phyloP scores from a whole-genome alignment of 2,329 filamentous ascomycete genomes.

The Pyrenochaeta sp. region DNA sequence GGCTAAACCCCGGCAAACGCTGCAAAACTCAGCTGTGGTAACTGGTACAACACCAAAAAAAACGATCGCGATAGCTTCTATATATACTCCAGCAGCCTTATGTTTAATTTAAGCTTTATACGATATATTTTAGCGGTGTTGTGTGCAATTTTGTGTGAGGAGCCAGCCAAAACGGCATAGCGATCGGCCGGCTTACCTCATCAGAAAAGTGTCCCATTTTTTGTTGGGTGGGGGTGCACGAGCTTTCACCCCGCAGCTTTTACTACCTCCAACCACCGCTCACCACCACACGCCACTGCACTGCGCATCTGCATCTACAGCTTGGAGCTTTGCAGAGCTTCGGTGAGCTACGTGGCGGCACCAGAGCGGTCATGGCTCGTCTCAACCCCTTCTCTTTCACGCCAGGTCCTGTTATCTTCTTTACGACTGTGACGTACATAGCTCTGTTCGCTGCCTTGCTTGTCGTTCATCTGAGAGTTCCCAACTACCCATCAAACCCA shows the following conservation, averaged over 20 bases:
- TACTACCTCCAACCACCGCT: constrained; percentile 20
- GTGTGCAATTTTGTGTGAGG: too few relatives aligned
- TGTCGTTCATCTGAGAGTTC: constrained; percentile 78
- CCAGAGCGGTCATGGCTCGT: constrained; percentile 41
- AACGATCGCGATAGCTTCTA: too few relatives aligned
- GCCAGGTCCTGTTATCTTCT: constrained; percentile 81
- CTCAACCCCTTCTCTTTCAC: constrained; percentile 73
- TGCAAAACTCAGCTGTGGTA: too few relatives aligned
- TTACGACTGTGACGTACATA: constrained; percentile 78
- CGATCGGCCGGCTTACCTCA: too few relatives aligned
- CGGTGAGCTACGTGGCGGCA: constrained; percentile 17
- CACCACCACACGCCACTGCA: constrained; percentile 16
- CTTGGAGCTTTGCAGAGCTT: constrained; percentile 11
- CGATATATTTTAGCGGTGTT: too few relatives aligned
- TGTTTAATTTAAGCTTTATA: too few relatives aligned
- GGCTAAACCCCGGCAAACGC: too few relatives aligned
- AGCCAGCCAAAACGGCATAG: too few relatives aligned
- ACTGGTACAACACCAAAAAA: too few relatives aligned
- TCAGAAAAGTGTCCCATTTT: too few relatives aligned
- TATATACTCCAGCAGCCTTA: too few relatives aligned
- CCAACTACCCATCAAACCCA: constrained; percentile 66
- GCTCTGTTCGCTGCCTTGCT: constrained; percentile 77
- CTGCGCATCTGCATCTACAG: constrained; percentile 10
- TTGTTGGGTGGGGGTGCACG: too few relatives aligned
- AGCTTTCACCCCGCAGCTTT: constrained; percentile 3